These are phyloP conservation scores for Paramyrothecium sp. DNA, from an alignment of 2,329 filamentous ascomycete genomes.

Conservation along the genomic window DNA sequence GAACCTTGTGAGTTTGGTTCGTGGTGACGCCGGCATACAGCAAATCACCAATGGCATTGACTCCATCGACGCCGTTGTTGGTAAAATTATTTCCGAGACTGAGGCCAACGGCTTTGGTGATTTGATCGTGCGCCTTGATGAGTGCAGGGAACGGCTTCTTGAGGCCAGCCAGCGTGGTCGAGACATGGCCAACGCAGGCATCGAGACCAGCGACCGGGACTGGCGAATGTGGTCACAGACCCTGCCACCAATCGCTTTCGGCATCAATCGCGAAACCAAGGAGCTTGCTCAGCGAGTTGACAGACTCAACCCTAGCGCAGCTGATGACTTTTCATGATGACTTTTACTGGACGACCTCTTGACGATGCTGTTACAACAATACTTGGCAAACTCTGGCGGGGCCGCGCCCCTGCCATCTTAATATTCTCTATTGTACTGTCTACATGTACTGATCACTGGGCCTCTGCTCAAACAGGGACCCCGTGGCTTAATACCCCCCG, in stretches of 20 bases:
- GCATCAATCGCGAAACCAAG: constrained; percentile 80
- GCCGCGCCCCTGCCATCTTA: background rate
- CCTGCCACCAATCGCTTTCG: constrained; percentile 81
- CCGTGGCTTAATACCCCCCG: background rate
- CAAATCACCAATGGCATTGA: constrained; percentile 69
- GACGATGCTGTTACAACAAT: background rate
- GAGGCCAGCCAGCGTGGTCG: constrained; percentile 61
- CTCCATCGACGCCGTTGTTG: constrained; percentile 69
- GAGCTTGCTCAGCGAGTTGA: constrained; percentile 55
- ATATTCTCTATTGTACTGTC: background rate
- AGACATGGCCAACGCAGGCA: constrained; percentile 52
- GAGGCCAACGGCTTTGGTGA: constrained; percentile 52
- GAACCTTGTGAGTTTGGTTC: constrained; percentile 72
- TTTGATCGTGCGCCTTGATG: constrained; percentile 56
- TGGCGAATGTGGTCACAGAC: constrained; percentile 67
- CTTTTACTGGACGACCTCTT: background rate
- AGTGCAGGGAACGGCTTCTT: constrained; percentile 64
- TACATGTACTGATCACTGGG: background rate
- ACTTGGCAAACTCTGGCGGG: background rate
- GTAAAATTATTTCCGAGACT: constrained; percentile 66
- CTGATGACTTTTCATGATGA: constrained; percentile 47
- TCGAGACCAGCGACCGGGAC: constrained; percentile 47
- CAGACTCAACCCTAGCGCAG: constrained; percentile 27
- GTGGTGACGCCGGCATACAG: constrained; percentile 60
- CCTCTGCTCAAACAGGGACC: background rate